These are phyloP conservation scores for Parietaria judaica DNA, from an alignment of 306 rosid species.

Conservation along the genomic window DNA sequence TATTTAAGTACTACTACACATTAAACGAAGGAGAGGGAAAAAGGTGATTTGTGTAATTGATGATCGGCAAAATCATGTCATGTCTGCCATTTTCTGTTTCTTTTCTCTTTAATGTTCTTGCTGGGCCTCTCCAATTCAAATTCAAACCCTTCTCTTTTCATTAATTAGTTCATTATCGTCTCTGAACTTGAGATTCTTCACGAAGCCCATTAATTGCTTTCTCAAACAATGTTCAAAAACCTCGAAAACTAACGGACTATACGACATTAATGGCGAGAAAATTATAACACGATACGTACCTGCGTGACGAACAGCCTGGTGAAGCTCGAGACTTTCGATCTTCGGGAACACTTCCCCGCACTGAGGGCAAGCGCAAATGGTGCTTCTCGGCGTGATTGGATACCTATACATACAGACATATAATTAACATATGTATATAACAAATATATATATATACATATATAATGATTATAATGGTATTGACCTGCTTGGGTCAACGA, in stretches of 20 bases:
- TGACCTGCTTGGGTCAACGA: conserved; percentile 87
- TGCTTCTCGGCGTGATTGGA: conserved; percentile 55
- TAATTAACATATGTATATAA: no score
- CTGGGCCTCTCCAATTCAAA: conserved; percentile 2
- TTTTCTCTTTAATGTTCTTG: conserved; percentile 2
- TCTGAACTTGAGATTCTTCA: not conserved
- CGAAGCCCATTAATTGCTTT: not conserved
- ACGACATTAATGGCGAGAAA: not conserved
- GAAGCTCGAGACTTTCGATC: conserved; percentile 80
- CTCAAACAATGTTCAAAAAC: no score
- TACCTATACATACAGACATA: conserved; percentile 26
- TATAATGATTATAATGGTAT: no score
- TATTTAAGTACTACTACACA: not conserved
- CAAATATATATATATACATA: no score
- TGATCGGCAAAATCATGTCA: not conserved
- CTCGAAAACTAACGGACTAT: no score
- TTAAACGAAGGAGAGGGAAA: not conserved
- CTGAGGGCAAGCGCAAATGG: conserved; percentile 66
- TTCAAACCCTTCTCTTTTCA: conserved; percentile 3
- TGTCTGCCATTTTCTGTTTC: not conserved
- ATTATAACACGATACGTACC: conserved; percentile 33
- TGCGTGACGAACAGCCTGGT: conserved; percentile 89
- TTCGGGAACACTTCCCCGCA: conserved; percentile 92
- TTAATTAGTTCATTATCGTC: not conserved
- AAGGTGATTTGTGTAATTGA: not conserved